These are phyloP conservation scores for Globisporangium carolinianum DNA, from an alignment of 352 stramenopile genomes.

Conservation along the genomic window DNA sequence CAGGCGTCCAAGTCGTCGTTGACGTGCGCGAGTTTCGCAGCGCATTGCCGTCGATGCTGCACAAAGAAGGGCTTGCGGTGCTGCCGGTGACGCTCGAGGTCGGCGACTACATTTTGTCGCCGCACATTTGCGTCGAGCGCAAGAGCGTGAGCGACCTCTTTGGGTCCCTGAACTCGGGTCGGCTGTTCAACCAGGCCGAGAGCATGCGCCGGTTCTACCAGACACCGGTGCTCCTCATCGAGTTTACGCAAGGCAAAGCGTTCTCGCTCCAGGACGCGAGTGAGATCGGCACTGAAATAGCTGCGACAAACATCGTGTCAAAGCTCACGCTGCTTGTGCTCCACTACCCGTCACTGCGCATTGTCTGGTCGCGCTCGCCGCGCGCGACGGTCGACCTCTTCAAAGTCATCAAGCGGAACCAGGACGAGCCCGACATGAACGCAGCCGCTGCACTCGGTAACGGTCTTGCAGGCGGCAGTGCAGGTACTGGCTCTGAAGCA, in stretches of 20 bases:
- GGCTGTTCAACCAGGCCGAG: slow-evolving; percentile 93
- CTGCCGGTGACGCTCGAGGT: slow-evolving; percentile 94
- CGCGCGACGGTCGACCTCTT: slow-evolving; percentile 88
- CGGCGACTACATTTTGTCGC: slow-evolving; percentile 97
- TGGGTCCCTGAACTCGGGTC: slow-evolving; percentile 92
- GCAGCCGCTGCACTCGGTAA: slow-evolving; percentile 58
- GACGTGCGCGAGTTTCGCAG: slow-evolving; percentile 97
- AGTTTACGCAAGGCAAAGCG: slow-evolving; percentile 87
- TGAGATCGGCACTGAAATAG: slow-evolving; percentile 92
- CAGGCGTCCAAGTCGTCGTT: slow-evolving; percentile 81
- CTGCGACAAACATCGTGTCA: slow-evolving; percentile 88
- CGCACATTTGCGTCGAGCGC: slow-evolving; percentile 95
- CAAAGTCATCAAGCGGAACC: slow-evolving; percentile 73
- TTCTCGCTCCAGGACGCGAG: slow-evolving; percentile 85
- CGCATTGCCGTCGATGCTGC: slow-evolving; percentile 94
- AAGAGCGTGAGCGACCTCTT: slow-evolving; percentile 97
- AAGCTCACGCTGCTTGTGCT: slow-evolving; percentile 94
- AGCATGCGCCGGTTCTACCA: slow-evolving; percentile 82
- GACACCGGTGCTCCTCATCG: slow-evolving; percentile 94
- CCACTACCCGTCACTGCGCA: slow-evolving; percentile 91
- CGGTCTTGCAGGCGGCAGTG: slow-evolving; percentile 8
- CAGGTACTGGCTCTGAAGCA: slow-evolving; percentile 14
- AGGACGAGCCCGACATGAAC: slow-evolving; percentile 82
- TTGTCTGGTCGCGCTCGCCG: slow-evolving; percentile 93
- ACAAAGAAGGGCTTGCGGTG: slow-evolving; percentile 90